Evolutionary conservation across 2,329 filamentous ascomycete genomes (phyloP), one percentile per base, ranked within the genome.

Genomic region (Clarireedia homoeocarpa): DNA sequence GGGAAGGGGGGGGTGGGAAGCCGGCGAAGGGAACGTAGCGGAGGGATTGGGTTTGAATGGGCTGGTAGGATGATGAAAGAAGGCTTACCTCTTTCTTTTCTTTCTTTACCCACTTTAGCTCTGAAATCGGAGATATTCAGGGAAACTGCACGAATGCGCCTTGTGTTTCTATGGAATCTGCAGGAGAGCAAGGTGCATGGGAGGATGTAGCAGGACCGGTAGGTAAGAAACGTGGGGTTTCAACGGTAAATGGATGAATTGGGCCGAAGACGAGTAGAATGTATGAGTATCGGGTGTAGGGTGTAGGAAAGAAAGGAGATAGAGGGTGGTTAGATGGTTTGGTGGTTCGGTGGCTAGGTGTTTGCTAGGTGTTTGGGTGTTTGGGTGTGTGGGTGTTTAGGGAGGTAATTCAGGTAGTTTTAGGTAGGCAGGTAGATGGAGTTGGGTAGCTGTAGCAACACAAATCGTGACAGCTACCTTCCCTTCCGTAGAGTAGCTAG

Each of bases 101-200:
- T 30, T 30, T 30, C 27, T 30, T 30, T 30, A 55, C 53, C 47
- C 47, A 55, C 53, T 55, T 51, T 55, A 23, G 47, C 23, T 45
- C 26, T 46, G 23, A 48, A 51, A 39, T 55, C 53, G 53, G 53
- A 55, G 47, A 55, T 55, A 55, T 55, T 51, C 39, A 20, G 42
- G 38, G 44, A 26, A 40, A 55, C 46, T 48, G 46, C 47, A 55
- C 46, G 53, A 55, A 42, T 45, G 53, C 53, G 53, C 47, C 47
- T 55, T 55, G 53, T 55, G 47, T 55, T 38, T 45, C 53, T 51
- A 51, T 44, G 46, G 36, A 54, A 55, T 45, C 53, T 55, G 53
- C 53, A 55, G 49, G 53, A 51, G 26, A 55, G 36, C 44, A 51
- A 51, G 38, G 36, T 51, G 53, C 46, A 50, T 48, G 14, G 40